Conservation (phyloP, 2,329 filamentous ascomycete genomes). For the Cladosporium phlei region DNA sequence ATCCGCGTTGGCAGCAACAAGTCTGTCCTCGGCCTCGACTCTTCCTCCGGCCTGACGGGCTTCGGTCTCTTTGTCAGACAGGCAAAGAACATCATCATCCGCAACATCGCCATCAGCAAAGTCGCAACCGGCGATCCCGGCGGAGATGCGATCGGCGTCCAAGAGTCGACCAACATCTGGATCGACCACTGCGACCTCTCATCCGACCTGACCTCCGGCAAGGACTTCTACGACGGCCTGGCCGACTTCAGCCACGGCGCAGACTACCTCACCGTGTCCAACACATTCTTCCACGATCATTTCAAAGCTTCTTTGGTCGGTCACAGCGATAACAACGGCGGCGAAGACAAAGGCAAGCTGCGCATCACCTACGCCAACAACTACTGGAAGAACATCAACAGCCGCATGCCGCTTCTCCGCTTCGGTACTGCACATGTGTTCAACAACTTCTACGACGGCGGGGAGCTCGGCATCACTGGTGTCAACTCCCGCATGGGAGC, state of each 20-base stretch:
- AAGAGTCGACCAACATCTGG: constrained; percentile 53
- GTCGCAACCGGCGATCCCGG: constrained; percentile 40
- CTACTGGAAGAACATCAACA: constrained; percentile 61
- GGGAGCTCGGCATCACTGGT: constrained; percentile 34
- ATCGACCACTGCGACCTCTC: constrained; percentile 64
- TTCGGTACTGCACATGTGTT: constrained; percentile 63
- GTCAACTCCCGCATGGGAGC: constrained; percentile 42
- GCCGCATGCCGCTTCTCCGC: constrained; percentile 57
- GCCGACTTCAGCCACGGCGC: constrained; percentile 60
- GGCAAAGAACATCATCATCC: constrained; percentile 53
- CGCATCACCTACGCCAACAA: constrained; percentile 64
- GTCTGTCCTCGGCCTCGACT: constrained; percentile 48
- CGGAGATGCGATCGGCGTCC: constrained; percentile 51
- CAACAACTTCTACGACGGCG: constrained; percentile 47
- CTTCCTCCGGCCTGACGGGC: constrained; percentile 38
- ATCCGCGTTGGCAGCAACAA: constrained; percentile 48
- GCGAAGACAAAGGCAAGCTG: constrained; percentile 58
- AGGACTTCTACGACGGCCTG: constrained; percentile 67
- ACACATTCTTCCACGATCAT: constrained; percentile 52
- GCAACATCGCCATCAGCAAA: constrained; percentile 51
- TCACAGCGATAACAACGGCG: constrained; percentile 55
- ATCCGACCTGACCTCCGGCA: constrained; percentile 55
- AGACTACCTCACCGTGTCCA: constrained; percentile 55
- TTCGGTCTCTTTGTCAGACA: constrained; percentile 47
- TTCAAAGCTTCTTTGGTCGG: constrained; percentile 58